A percentile compares a stretch with the other conserved stretches of the same genome.
These are phyloP conservation scores for Alternaria alternata DNA, from an alignment of 2,329 filamentous ascomycete species.

Conservation along the genomic window DNA sequence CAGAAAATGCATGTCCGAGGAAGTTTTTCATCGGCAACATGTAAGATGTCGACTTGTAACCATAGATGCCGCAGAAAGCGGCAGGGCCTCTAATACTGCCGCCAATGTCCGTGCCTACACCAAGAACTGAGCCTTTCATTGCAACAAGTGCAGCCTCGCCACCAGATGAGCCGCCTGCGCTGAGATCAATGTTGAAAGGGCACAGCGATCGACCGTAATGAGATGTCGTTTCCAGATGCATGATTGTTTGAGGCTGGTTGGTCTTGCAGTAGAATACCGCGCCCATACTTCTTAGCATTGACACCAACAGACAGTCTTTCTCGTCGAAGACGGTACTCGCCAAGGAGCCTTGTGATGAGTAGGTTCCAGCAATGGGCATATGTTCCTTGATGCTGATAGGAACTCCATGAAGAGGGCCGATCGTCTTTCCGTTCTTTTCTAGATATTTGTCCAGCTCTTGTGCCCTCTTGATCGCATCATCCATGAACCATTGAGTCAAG, in stretches of 20 bases:
- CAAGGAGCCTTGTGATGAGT: slow-evolving; percentile 64
- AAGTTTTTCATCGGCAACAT: slow-evolving; percentile 23
- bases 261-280: slow-evolving; percentile 63
- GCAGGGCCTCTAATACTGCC: slow-evolving; percentile 34
- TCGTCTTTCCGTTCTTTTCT: slow-evolving; percentile 27
- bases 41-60: slow-evolving; percentile 36
- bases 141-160: slow-evolving; percentile 34
- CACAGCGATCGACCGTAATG: slow-evolving; percentile 57
- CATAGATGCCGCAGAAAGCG: slow-evolving; percentile 37
- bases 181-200: slow-evolving; percentile 55
- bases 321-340: slow-evolving; percentile 56
- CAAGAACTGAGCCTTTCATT: slow-evolving; percentile 29
- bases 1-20: slow-evolving; percentile 12
- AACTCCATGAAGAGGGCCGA: slow-evolving; percentile 57
- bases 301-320: slow-evolving; percentile 64
- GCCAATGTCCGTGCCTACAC: slow-evolving; percentile 38
- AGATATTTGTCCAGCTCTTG: slow-evolving; percentile 55
- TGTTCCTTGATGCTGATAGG: slow-evolving; percentile 63
- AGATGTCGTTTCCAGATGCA: slow-evolving; percentile 65
- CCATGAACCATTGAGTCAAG: slow-evolving; percentile 33
- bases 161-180: slow-evolving; percentile 57
- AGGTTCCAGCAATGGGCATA: slow-evolving; percentile 59
- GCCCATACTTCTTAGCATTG: slow-evolving; percentile 61
- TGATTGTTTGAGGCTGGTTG: slow-evolving; percentile 60
- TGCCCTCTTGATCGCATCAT: slow-evolving; percentile 27